Conservation (phyloP, 495 filamentous ascomycete genomes). For the Amniculicola lignicola region DNA sequence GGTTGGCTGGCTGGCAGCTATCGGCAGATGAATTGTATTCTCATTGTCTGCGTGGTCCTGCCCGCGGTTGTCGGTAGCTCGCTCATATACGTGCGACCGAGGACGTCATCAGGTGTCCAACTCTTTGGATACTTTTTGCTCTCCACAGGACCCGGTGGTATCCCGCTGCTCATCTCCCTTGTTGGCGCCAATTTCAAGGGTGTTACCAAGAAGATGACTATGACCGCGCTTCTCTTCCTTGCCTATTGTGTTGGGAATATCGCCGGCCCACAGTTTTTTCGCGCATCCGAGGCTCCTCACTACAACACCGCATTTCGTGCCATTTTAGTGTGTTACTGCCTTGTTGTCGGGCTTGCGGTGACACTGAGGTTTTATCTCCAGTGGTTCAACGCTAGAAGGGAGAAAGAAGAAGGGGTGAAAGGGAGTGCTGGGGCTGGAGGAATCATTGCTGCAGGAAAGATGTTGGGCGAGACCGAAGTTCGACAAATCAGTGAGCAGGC, state of each 20-base stretch:
- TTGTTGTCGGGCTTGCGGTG: conserved; percentile 4
- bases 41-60: conserved; percentile 4
- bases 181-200: conserved; percentile 36
- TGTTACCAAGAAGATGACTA: conserved; percentile 64
- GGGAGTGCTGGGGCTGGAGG: conserved; percentile 9
- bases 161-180: conserved; percentile 13
- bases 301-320: conserved; percentile 13
- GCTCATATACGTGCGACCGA: conserved; percentile 2
- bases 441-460: conserved; percentile 4
- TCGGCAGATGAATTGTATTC: conserved; percentile 13
- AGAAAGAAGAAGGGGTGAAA: conserved; percentile 8
- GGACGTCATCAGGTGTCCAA: conserved; percentile 4
- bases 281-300: conserved; percentile 51
- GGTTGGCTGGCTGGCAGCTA: conserved; percentile 11
- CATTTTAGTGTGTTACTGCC: conserved; percentile 12
- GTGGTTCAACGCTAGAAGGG: conserved; percentile 5
- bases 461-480: neutral
- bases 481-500: neutral
- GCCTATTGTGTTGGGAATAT: conserved; percentile 40
- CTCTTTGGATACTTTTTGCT: conserved; percentile 17
- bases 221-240: conserved; percentile 56
- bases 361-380: conserved; percentile 6
- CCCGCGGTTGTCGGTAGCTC: conserved; percentile 11
- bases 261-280: conserved; percentile 57
- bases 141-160: conserved; percentile 8